Evolutionary conservation across 2,329 filamentous ascomycete species (phyloP).

Genomic region (Aspergillus hiratsukae): DNA sequence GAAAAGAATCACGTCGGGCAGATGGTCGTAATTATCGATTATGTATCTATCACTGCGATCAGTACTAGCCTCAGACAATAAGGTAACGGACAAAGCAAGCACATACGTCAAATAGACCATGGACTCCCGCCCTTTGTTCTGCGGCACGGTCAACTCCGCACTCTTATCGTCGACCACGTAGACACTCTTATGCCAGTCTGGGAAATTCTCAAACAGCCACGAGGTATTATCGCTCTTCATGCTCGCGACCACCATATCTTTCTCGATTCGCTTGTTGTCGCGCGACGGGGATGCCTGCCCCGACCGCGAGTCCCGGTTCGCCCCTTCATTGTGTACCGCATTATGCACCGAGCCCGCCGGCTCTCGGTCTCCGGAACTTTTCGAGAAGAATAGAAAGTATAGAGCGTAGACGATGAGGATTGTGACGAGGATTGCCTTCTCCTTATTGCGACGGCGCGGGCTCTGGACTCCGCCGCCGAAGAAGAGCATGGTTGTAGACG

Average conservation of each 20-base stretch:
- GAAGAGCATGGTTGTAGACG: constrained; percentile 43
- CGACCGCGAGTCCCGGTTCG: constrained; percentile 12
- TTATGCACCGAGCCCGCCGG: constrained; percentile 8
- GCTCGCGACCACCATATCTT: constrained; percentile 38
- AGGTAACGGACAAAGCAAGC: background rate
- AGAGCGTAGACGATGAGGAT: constrained; percentile 30
- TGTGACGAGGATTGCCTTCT: constrained; percentile 31
- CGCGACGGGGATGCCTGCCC: constrained; percentile 15
- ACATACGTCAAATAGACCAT: constrained; percentile 44
- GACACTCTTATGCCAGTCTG: constrained; percentile 50
- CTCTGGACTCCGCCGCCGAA: constrained; percentile 30
- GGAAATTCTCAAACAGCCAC: constrained; percentile 37
- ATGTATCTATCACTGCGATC: constrained; percentile 30
- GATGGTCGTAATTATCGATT: constrained; percentile 39
- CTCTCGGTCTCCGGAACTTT: constrained; percentile 10
- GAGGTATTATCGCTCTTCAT: constrained; percentile 37
- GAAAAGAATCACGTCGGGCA: constrained; percentile 40
- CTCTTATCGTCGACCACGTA: constrained; percentile 52
- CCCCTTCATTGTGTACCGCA: constrained; percentile 5
- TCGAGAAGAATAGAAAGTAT: constrained; percentile 31
- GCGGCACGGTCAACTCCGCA: constrained; percentile 46
- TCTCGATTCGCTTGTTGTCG: constrained; percentile 15
- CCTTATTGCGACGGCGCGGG: constrained; percentile 31
- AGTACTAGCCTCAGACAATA: background rate
- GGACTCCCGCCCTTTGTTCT: constrained; percentile 41